Percentiles rank a stretch among this genome's conserved stretches.
Evolutionary conservation across 108 stramenopile species (phyloP).

Genomic region (Hondaea fermentalgiana): DNA sequence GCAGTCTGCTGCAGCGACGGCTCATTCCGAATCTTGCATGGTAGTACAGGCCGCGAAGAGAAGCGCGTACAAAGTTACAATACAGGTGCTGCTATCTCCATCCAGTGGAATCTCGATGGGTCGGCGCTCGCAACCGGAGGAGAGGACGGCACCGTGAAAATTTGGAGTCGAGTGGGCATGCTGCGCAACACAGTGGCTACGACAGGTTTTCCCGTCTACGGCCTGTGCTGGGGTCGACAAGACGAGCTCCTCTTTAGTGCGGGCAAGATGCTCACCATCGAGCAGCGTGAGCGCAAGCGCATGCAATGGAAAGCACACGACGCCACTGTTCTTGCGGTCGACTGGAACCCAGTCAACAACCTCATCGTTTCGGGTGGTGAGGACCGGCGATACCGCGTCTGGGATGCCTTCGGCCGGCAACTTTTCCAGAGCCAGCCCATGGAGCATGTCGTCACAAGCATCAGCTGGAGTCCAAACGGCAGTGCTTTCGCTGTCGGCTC

Average conservation of each 20-base stretch:
- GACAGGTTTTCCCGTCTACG: conserved; percentile 41
- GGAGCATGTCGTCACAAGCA: conserved; percentile 48
- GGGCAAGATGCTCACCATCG: not conserved
- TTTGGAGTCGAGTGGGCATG: conserved; percentile 54
- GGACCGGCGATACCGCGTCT: conserved; percentile 53
- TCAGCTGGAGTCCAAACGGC: conserved; percentile 54
- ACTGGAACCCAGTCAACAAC: conserved; percentile 45
- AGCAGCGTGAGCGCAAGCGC: conserved; percentile 32
- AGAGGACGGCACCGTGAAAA: conserved; percentile 62
- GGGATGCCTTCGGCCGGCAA: conserved; percentile 39
- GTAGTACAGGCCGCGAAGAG: conserved; percentile 48
- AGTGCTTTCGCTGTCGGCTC: conserved; percentile 51
- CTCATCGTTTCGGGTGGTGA: conserved; percentile 55
- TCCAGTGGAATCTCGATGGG: conserved; percentile 56
- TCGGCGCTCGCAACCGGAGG: conserved; percentile 52
- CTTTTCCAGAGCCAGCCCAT: conserved; percentile 41
- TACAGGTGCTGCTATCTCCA: conserved; percentile 45
- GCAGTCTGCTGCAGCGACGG: conserved; percentile 54
- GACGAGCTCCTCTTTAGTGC: conserved; percentile 37
- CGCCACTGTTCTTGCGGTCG: conserved; percentile 42
- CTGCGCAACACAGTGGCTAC: conserved; percentile 48
- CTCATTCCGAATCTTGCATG: conserved; percentile 44
- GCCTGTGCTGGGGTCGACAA: conserved; percentile 41
- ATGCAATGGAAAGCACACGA: conserved; percentile 50
- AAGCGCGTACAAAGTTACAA: conserved; percentile 36